These are phyloP conservation scores for Coriaria nepalensis DNA, from an alignment of 306 rosid species.

Conservation along the genomic window DNA sequence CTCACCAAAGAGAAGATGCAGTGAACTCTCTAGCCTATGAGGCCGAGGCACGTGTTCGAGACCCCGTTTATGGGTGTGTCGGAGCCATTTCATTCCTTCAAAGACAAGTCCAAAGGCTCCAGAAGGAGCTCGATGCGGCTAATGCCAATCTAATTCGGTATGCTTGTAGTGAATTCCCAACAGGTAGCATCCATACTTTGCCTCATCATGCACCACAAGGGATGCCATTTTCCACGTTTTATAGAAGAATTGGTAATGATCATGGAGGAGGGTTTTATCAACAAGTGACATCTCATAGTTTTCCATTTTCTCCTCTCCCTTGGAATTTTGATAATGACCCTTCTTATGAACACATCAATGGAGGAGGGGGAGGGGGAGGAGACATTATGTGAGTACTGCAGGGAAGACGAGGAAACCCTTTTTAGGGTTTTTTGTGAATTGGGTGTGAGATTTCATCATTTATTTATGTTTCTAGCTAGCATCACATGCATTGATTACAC, in stretches of 20 bases:
- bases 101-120: conserved; percentile 79
- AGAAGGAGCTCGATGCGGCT: conserved; percentile 80
- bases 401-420: conserved; percentile 3
- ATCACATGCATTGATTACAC: too few relatives aligned
- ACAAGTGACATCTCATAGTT: conserved; percentile 6
- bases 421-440: conserved; percentile 30
- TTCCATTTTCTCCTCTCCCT: conserved; percentile 34
- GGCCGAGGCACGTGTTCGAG: conserved; percentile 84
- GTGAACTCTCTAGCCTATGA: conserved; percentile 87
- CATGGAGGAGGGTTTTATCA: conserved; percentile 30
- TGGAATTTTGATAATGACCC: conserved; percentile 31
- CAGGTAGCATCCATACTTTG: background rate
- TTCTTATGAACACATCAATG: conserved; percentile 26
- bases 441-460: background rate
- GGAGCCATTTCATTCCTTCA: conserved; percentile 87
- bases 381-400: conserved; percentile 23
- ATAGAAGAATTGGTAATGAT: conserved; percentile 16
- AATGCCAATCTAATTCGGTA: conserved; percentile 65
- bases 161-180: conserved; percentile 40
- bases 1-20: conserved; percentile 86
- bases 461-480: too few relatives aligned
- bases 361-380: conserved; percentile 29
- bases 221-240: background rate
- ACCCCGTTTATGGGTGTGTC: conserved; percentile 89
- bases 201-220: conserved; percentile 8